phyloP scores from a whole-genome alignment of 257 asterid genomes.

The Solanum okadae region DNA sequence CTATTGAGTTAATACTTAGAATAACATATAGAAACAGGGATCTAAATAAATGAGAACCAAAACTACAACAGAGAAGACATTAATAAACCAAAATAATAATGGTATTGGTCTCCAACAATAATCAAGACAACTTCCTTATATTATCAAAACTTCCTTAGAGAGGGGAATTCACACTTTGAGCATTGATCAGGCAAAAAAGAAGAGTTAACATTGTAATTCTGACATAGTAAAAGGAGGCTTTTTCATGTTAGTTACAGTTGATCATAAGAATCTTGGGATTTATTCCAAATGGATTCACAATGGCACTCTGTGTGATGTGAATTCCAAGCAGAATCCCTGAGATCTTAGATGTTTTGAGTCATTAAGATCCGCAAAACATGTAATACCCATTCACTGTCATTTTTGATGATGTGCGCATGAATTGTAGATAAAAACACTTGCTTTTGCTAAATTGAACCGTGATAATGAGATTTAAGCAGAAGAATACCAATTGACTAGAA shows the following conservation, averaged over 20 bases:
- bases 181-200: neutral
- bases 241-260: neutral
- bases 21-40: neutral
- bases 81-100: neutral
- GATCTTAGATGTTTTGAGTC: neutral
- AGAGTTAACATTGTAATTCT: neutral
- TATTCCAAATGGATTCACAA: neutral
- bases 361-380: neutral
- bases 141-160: neutral
- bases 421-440: neutral
- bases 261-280: neutral
- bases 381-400: neutral
- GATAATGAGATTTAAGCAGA: neutral
- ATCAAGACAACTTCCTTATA: neutral
- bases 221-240: neutral
- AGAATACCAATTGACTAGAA: constrained; percentile 60
- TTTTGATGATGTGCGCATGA: neutral
- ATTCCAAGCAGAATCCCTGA: neutral
- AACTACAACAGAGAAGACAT: neutral
- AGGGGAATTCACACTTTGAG: neutral
- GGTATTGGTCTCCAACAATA: neutral
- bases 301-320: neutral
- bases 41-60: neutral
- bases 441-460: neutral
- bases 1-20: neutral